A percentile compares a stretch with the other conserved stretches of the same genome.
Conservation (phyloP, 176 grass and related monocot genomes). For the Puya raimondii region DNA sequence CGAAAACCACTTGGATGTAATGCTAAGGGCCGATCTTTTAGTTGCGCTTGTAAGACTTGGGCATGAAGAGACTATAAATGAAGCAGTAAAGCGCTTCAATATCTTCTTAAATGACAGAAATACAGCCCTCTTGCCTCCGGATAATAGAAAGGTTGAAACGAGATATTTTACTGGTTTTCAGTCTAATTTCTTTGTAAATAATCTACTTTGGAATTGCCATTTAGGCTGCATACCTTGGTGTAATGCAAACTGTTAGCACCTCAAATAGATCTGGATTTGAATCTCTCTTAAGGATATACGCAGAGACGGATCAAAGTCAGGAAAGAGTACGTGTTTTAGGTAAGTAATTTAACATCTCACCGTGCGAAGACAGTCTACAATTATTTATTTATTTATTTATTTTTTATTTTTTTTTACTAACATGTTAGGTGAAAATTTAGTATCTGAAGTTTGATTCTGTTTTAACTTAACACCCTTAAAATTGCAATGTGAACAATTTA, state of each 20-base stretch:
- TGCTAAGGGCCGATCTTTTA: constrained; percentile 68
- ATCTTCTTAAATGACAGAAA: constrained; percentile 52
- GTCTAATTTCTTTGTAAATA: constrained; percentile 10
- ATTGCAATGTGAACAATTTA: too few relatives aligned
- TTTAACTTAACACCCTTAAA: too few relatives aligned
- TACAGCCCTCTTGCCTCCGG: constrained; percentile 52
- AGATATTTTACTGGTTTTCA: constrained; percentile 9
- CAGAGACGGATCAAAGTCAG: constrained; percentile 41
- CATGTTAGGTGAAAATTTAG: constrained; percentile 5
- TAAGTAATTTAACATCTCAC: constrained; percentile 22
- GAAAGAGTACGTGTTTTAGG: constrained; percentile 54
- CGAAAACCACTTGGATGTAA: constrained; percentile 58
- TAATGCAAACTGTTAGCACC: constrained; percentile 59
- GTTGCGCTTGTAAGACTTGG: constrained; percentile 58
- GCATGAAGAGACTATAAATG: constrained; percentile 52
- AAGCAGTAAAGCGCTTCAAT: constrained; percentile 53
- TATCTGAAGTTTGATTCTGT: too few relatives aligned
- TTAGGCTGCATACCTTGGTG: constrained; percentile 70
- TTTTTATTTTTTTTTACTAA: constrained; percentile 4
- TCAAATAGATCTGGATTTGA: constrained; percentile 63
- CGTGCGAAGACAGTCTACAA: constrained; percentile 16
- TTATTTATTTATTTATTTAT: too few relatives aligned
- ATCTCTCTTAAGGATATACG: constrained; percentile 69
- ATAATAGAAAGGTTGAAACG: constrained; percentile 68
- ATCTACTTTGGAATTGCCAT: constrained; percentile 17